These are phyloP conservation scores for Nannizzia gypsea DNA, from an alignment of 2,329 filamentous ascomycete species.

Conservation along the genomic window DNA sequence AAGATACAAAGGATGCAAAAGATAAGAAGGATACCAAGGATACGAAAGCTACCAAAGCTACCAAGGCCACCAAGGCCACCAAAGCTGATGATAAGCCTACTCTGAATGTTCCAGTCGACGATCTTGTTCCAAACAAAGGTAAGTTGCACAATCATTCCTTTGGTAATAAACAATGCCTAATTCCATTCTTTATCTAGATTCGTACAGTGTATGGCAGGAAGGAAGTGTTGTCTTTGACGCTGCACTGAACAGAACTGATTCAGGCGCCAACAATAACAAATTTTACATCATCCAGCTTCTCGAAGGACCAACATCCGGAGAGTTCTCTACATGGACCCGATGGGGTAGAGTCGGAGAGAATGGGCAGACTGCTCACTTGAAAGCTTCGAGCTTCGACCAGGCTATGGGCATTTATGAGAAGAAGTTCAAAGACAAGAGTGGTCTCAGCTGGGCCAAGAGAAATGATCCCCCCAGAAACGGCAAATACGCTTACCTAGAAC, in stretches of 20 bases:
- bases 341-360: conserved; percentile 63
- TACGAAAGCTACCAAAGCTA: background rate
- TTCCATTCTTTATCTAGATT: conserved; percentile 8
- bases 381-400: conserved; percentile 25
- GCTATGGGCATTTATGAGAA: conserved; percentile 39
- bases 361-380: conserved; percentile 36
- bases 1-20: background rate
- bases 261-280: conserved; percentile 64
- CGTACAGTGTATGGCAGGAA: conserved; percentile 52
- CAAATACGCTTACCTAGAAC: conserved; percentile 69
- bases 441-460: conserved; percentile 41
- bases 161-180: background rate
- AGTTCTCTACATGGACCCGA: conserved; percentile 57
- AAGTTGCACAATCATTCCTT: conserved; percentile 2
- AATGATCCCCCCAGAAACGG: conserved; percentile 39
- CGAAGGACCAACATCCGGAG: conserved; percentile 21
- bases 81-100: background rate
- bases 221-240: conserved; percentile 63
- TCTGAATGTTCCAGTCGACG: conserved; percentile 39
- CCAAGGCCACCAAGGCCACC: background rate
- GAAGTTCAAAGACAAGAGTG: conserved; percentile 48
- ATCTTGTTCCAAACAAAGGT: conserved; percentile 22
- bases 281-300: conserved; percentile 65
- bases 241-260: conserved; percentile 65
- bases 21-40: background rate